Percentiles rank a stretch among this genome's conserved stretches.
These are phyloP conservation scores for Eleusine coracana DNA, from an alignment of 176 grass and related monocot genomes.

Conservation along the genomic window DNA sequence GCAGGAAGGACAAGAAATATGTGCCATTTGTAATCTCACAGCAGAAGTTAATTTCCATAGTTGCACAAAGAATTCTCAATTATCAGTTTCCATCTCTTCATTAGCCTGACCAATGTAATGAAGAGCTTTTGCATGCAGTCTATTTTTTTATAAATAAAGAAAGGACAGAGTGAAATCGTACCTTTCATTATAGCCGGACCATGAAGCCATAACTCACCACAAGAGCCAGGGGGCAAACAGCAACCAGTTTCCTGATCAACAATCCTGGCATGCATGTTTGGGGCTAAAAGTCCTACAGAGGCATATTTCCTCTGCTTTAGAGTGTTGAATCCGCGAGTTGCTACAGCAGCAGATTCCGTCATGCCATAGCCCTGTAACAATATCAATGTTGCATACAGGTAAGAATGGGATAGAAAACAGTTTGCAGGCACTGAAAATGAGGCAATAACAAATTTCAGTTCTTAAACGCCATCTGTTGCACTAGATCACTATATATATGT, in stretches of 20 bases:
- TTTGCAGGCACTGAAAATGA: neutral
- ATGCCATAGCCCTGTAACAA: slow-evolving; percentile 84
- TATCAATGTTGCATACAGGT: neutral
- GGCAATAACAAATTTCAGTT: neutral
- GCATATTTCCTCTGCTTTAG: slow-evolving; percentile 56
- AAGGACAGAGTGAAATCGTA: slow-evolving; percentile 11
- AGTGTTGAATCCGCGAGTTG: slow-evolving; percentile 85
- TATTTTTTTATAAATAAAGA: too few relatives aligned
- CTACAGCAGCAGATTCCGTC: slow-evolving; percentile 92
- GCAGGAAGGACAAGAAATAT: neutral
- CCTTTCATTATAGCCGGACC: slow-evolving; percentile 95
- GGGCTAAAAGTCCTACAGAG: slow-evolving; percentile 87
- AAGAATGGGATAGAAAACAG: neutral
- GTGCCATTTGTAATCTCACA: neutral
- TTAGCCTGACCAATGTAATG: too few relatives aligned
- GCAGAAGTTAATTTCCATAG: neutral
- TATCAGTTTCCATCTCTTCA: too few relatives aligned
- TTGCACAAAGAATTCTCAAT: slow-evolving; percentile 11
- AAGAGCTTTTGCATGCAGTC: neutral
- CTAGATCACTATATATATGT: neutral
- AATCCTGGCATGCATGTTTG: slow-evolving; percentile 84
- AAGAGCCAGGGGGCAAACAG: slow-evolving; percentile 66
- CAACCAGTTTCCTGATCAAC: slow-evolving; percentile 60
- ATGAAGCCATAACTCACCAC: slow-evolving; percentile 75
- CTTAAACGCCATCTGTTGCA: neutral